Evolutionary conservation across 2,329 filamentous ascomycete species (phyloP).

Genomic region (Aureobasidium sp.): DNA sequence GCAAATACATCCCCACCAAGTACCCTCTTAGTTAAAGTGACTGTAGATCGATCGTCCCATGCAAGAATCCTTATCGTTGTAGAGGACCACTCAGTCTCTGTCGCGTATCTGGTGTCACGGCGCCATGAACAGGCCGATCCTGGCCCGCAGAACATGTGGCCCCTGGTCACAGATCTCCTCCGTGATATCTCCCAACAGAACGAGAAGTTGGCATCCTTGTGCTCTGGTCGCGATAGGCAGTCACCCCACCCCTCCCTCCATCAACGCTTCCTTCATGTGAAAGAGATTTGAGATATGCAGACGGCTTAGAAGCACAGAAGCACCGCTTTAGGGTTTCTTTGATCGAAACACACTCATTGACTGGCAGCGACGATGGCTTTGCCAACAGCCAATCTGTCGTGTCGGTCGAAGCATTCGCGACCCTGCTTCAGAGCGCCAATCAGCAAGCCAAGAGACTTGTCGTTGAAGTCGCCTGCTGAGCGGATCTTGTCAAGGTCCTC

Average conservation of each 20-base stretch:
- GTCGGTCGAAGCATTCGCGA: constrained; percentile 51
- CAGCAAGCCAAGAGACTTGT: constrained; percentile 55
- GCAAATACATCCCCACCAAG: neutral
- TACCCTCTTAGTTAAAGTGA: neutral
- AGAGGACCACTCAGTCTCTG: neutral
- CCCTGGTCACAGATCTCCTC: neutral
- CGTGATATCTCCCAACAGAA: neutral
- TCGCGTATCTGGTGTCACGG: neutral
- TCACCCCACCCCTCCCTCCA: neutral
- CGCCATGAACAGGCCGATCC: neutral
- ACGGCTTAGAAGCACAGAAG: neutral
- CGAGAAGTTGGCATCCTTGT: neutral
- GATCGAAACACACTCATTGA: neutral
- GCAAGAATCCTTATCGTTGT: neutral
- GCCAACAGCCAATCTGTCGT: constrained; percentile 42
- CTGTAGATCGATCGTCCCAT: neutral
- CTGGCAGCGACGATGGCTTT: constrained; percentile 8
- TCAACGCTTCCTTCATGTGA: neutral
- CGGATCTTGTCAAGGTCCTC: constrained; percentile 68
- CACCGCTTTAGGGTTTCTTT: neutral
- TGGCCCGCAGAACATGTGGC: neutral
- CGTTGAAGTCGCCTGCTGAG: constrained; percentile 63
- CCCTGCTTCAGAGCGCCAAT: constrained; percentile 64
- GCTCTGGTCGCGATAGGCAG: neutral
- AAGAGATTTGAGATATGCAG: neutral